A percentile compares a stretch with the other conserved stretches of the same genome.
Conservation (phyloP, 257 asterid genomes). For the Solanum sejunctum region DNA sequence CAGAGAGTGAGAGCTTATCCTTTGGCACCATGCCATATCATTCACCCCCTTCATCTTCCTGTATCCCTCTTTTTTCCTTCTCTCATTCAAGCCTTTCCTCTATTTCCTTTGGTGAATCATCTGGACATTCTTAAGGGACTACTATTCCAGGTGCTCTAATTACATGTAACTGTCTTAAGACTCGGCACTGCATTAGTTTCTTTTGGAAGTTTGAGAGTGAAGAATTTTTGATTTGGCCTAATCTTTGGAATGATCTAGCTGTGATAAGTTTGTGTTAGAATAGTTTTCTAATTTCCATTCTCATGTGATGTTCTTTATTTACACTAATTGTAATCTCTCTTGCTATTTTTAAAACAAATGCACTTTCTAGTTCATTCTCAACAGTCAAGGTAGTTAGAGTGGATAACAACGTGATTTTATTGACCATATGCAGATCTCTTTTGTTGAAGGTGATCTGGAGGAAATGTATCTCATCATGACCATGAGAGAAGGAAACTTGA, state of each 20-base stretch:
- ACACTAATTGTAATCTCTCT: neutral
- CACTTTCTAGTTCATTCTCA: neutral
- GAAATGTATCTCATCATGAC: conserved; percentile 95
- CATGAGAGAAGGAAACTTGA: conserved; percentile 71
- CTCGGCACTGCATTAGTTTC: neutral
- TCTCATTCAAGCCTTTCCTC: neutral
- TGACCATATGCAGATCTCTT: conserved; percentile 53
- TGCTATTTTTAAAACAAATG: neutral
- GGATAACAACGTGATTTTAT: neutral
- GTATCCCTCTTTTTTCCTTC: neutral
- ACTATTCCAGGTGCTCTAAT: neutral
- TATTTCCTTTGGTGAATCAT: neutral
- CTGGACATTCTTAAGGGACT: neutral
- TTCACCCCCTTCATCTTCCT: neutral
- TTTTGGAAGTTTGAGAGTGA: neutral
- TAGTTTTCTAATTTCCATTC: neutral
- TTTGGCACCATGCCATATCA: neutral
- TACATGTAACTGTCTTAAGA: neutral
- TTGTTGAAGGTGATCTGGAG: conserved; percentile 69
- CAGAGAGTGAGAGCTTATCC: neutral
- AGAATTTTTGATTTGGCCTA: neutral
- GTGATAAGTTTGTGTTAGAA: neutral
- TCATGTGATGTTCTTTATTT: neutral
- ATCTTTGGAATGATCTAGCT: neutral
- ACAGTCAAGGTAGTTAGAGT: neutral